Evolutionary conservation across 73 alveolate genomes (phyloP).

Genomic region (Paramecium primaurelia): DNA sequence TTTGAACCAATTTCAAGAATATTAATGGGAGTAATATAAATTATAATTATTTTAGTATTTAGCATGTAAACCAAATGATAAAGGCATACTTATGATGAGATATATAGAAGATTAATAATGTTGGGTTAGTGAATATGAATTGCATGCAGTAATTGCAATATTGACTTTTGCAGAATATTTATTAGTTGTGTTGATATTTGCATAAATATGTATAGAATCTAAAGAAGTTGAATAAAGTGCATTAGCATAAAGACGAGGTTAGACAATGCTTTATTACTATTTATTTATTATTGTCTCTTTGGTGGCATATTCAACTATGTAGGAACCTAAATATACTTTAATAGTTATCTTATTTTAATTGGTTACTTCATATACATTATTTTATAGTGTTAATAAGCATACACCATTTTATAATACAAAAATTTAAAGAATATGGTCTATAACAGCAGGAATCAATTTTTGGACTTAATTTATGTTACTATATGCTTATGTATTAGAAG

Average conservation of each 20-base stretch:
- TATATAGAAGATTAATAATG: background rate
- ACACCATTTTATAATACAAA: conserved; percentile 5
- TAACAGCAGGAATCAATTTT: conserved; percentile 5
- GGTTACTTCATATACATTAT: background rate
- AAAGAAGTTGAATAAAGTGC: background rate
- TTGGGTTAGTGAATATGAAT: background rate
- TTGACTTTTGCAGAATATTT: background rate
- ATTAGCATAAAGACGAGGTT: background rate
- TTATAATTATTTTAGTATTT: background rate
- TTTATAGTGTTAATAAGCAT: background rate
- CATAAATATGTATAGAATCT: background rate
- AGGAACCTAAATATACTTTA: background rate
- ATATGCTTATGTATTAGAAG: conserved; percentile 27
- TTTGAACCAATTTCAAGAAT: background rate
- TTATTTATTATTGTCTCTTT: background rate
- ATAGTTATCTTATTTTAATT: background rate
- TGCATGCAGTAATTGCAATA: background rate
- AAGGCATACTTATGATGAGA: background rate
- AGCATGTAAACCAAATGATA: background rate
- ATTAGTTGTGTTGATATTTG: background rate
- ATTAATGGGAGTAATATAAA: background rate
- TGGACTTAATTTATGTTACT: conserved; percentile 19
- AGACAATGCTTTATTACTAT: background rate
- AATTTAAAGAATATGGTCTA: conserved; percentile 30
- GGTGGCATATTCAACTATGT: background rate